Evolutionary conservation across 192 early-diverging fungal genomes (phyloP).

Genomic region (Backusella westeae): DNA sequence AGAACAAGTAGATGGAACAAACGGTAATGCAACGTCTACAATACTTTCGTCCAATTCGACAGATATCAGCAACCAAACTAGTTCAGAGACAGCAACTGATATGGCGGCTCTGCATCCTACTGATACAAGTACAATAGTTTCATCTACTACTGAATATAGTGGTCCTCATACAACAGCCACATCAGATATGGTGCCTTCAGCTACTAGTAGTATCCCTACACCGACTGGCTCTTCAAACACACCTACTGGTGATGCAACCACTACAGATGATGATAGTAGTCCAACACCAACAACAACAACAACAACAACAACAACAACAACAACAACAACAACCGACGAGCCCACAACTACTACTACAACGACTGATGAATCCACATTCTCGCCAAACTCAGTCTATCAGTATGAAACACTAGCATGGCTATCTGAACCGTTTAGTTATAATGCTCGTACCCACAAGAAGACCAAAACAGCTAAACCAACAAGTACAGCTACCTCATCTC

Average conservation of each 20-base stretch:
- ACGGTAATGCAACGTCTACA: not conserved
- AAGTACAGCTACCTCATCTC: not conserved
- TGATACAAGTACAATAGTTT: not conserved
- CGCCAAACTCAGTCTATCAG: constrained; percentile 13
- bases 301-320: not conserved
- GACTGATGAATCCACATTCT: not conserved
- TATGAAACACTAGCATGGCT: constrained; percentile 30
- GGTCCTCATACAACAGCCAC: not conserved
- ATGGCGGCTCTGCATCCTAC: not conserved
- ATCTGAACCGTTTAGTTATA: constrained; percentile 16
- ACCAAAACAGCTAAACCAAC: not conserved
- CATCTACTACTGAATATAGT: not conserved
- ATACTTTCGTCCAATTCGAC: not conserved
- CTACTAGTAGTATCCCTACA: not conserved
- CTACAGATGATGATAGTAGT: not conserved
- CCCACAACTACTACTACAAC: not conserved
- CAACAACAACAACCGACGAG: not conserved
- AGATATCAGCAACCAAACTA: not conserved
- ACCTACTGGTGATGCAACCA: not conserved
- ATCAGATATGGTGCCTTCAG: not conserved
- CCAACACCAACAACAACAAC: not conserved
- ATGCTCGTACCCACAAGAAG: not conserved
- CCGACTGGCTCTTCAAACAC: not conserved
- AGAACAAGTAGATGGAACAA: not conserved
- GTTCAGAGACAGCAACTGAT: not conserved